Percentiles rank a stretch among this genome's conserved stretches.
Conservation (phyloP, 164 flowering plant genomes). For the Liriodendron chinense region DNA sequence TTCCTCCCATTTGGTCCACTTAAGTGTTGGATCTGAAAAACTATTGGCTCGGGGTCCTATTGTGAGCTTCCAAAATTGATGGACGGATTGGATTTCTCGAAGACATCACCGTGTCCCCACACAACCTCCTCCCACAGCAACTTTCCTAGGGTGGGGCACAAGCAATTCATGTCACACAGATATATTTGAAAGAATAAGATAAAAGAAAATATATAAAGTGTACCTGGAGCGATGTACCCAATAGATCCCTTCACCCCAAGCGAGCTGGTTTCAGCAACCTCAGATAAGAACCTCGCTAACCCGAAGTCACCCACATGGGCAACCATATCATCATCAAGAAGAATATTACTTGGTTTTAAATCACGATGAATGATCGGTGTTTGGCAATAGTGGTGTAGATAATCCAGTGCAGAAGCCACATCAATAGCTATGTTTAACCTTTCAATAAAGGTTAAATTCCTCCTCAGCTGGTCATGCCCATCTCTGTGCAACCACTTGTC, state of each 20-base stretch:
- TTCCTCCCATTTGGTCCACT: too few relatives aligned
- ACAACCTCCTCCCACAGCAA: too few relatives aligned
- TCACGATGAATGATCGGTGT: neutral
- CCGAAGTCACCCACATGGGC: slow-evolving; percentile 9
- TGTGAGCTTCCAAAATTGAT: too few relatives aligned
- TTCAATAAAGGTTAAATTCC: neutral
- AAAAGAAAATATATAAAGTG: neutral
- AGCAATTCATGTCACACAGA: too few relatives aligned
- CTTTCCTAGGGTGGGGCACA: too few relatives aligned
- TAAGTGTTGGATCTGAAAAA: too few relatives aligned
- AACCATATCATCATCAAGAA: neutral
- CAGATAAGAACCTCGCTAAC: neutral
- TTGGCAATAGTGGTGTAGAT: neutral
- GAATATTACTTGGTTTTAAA: slow-evolving; percentile 7
- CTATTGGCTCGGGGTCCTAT: too few relatives aligned
- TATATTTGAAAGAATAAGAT: neutral
- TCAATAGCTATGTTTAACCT: slow-evolving; percentile 2
- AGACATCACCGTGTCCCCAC: too few relatives aligned
- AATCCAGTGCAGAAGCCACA: slow-evolving; percentile 4
- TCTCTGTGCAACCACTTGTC: neutral
- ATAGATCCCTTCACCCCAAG: neutral
- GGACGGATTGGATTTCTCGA: too few relatives aligned
- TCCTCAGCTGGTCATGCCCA: too few relatives aligned
- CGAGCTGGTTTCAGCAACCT: neutral
- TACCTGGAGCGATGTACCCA: slow-evolving; percentile 9